Base-by-base conservation (phyloP, 1,284 basidiomycete genomes). In the Cutaneotrichosporon sp. region DNA sequence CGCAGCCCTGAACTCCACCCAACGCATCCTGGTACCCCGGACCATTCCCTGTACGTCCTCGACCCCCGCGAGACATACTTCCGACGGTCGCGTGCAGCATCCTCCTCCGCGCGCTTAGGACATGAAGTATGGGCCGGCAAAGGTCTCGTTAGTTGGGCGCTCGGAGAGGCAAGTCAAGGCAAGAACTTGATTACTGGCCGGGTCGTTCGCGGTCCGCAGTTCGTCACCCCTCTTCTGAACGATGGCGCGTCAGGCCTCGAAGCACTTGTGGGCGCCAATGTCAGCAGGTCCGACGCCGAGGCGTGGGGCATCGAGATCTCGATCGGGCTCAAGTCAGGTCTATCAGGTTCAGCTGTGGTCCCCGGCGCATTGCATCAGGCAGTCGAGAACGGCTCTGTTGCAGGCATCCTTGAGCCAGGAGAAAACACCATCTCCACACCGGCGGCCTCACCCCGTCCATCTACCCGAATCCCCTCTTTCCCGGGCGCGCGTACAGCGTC, bases 121-220 rank as follows among this genome's bases (percentile, higher is more conserved):
- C 24, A 48, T 8, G 68, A 71, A 41, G 70, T 73, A 41, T 73
- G 71, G 71, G 67, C 68, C 10, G 71, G 71, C 19, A 72, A 71
- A 45, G 71, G 71, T 0, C 54, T 72, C 2, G 54, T 73, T 25
- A 64, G 60, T 29, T 70, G 69, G 68, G 68, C 70, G 25, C 54
- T 72, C 4, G 59, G 61, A 2, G 71, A 73, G 47, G 62, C 65
- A 4, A 66, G 66, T 20, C 56, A 59, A 26, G 70, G 70, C 8
- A 73, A 72, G 55, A 70, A 64, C 39, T 61, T 73, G 42, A 71
- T 73, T 45, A 72, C 70, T 2, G 71, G 71, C 16, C 55, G 71
- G 31, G 52, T 73, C 11, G 52, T 66, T 11, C 25, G 52, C 52
- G 32, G 38, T 14, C 19, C 52, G 50, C 39, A 51, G 32, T 44